Evolutionary conservation across 257 asterid genomes (phyloP), one percentile per base, ranked within the genome.

Genomic region (Cynanchum wilfordii): DNA sequence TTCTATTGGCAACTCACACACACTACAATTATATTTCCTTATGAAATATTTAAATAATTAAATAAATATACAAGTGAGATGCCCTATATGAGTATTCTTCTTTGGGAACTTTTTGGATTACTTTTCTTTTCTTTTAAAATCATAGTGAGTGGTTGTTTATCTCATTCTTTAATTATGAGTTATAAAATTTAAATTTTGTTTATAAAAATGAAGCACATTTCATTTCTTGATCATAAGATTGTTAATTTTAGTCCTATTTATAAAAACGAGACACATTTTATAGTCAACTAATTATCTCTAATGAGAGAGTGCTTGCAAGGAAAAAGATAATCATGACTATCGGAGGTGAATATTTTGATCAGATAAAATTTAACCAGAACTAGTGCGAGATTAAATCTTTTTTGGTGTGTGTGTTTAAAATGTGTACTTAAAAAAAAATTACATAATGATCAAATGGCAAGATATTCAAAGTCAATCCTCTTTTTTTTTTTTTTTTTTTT

Each of bases 381-480:
- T 33, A 2, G 38, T n/a, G n/a, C n/a, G n/a, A n/a, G n/a, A n/a
- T n/a, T n/a, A n/a, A 5, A 33, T 33, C 38, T 33, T 33, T 33
- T 33, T 8, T 12, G 60, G 56, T n/a, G n/a, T n/a, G n/a, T n/a
- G 15, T 40, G 52, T 59, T 51, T 74, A 25, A 74, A 74, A 42
- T 74, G 54, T 15, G 51, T 36, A 66, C n/a, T 56, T 59, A 1
- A 42, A 42, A 42, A 42, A 40, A 5, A 8, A 7, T 7, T 42
- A 30, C 40, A 60, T 72, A 69, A 76, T 81, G 80, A 66, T 73
- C 33, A 71, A 12, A 62, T 75, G 82, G 76, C 68, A 75, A 56
- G 72, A 73, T 70, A 45, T 51, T 70, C 70, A 72, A 79, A 79
- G 82, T 77, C 82, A 75, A 77, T 77, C 27, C 52, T 67, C n/a